Evolutionary conservation across 2,329 filamentous ascomycete species (phyloP).

Genomic region (Diplocarpon mali): DNA sequence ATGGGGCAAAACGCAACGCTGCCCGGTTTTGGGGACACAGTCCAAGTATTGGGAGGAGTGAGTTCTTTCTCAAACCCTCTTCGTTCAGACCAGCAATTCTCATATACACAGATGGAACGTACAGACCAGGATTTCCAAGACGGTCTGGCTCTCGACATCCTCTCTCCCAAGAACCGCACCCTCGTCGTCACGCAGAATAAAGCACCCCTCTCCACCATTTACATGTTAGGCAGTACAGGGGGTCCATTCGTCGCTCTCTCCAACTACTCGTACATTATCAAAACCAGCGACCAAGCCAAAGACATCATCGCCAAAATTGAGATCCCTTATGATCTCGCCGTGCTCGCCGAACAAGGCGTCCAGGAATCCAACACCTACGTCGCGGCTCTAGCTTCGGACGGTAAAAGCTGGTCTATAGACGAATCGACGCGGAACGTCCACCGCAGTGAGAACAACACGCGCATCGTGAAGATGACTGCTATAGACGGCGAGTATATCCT

Average conservation of each 20-base stretch:
- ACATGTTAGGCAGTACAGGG: constrained; percentile 25
- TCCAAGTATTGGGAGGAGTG: constrained; percentile 13
- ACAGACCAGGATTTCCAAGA: constrained; percentile 28
- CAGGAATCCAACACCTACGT: constrained; percentile 16
- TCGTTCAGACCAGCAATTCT: not conserved
- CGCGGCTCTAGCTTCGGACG: constrained; percentile 10
- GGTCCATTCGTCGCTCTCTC: constrained; percentile 24
- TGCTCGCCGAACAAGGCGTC: constrained; percentile 13
- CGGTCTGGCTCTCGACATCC: constrained; percentile 27
- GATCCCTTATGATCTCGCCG: constrained; percentile 23
- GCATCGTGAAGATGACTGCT: constrained; percentile 27
- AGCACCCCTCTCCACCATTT: constrained; percentile 22
- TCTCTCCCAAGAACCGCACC: constrained; percentile 26
- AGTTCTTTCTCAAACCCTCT: not conserved
- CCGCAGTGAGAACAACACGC: constrained; percentile 24
- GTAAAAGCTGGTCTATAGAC: constrained; percentile 30
- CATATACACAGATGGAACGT: constrained; percentile 12
- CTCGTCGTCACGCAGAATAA: constrained; percentile 26
- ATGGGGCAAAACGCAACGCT: constrained; percentile 12
- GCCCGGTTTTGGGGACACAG: constrained; percentile 12
- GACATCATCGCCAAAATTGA: constrained; percentile 29
- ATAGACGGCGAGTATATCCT: constrained; percentile 27
- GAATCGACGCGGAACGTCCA: constrained; percentile 24
- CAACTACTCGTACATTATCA: constrained; percentile 27
- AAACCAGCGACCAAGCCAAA: constrained; percentile 25